Evolutionary conservation across 2,329 filamentous ascomycete genomes (phyloP).

Genomic region (Paraphoma chrysanthemicola): DNA sequence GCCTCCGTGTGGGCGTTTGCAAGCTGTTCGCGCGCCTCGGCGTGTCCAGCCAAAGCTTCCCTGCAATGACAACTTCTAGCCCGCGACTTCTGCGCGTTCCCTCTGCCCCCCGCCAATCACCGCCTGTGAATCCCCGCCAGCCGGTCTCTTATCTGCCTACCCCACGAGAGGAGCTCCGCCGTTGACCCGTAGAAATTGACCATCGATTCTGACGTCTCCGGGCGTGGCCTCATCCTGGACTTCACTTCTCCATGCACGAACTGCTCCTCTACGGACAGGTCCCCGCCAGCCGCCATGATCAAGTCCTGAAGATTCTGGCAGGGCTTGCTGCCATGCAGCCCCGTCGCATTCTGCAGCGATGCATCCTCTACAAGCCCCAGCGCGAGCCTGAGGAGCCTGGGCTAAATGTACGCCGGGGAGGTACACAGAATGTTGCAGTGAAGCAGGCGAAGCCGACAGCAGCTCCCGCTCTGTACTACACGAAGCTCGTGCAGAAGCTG

Average conservation of each 20-base stretch:
- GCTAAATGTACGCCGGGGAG: conserved; percentile 44
- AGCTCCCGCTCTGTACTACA: conserved; percentile 60
- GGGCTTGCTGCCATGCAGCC: conserved; percentile 69
- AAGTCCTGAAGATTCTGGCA: conserved; percentile 67
- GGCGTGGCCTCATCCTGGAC: conserved; percentile 16
- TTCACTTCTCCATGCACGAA: conserved; percentile 62
- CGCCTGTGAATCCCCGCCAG: conserved; percentile 11
- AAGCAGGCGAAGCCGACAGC: conserved; percentile 39
- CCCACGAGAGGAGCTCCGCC: conserved; percentile 29
- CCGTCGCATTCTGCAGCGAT: conserved; percentile 60
- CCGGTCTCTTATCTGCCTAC: conserved; percentile 27
- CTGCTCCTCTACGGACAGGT: conserved; percentile 67
- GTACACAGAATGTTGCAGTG: conserved; percentile 43
- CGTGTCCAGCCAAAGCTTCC: conserved; percentile 28
- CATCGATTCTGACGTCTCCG: conserved; percentile 27
- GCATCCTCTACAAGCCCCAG: conserved; percentile 65
- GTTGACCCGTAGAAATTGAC: conserved; percentile 34
- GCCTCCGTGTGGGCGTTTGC: conserved; percentile 21
- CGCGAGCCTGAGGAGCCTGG: conserved; percentile 53
- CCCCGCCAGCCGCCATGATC: conserved; percentile 63
- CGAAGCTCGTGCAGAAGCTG: conserved; percentile 57
- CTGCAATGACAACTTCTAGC: conserved; percentile 17
- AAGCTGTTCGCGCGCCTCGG: conserved; percentile 19
- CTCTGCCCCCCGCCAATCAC: conserved; percentile 31
- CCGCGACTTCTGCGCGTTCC: conserved; percentile 20